Evolutionary conservation across 306 rosid genomes (phyloP).

Genomic region (Pyrus betulifolia): DNA sequence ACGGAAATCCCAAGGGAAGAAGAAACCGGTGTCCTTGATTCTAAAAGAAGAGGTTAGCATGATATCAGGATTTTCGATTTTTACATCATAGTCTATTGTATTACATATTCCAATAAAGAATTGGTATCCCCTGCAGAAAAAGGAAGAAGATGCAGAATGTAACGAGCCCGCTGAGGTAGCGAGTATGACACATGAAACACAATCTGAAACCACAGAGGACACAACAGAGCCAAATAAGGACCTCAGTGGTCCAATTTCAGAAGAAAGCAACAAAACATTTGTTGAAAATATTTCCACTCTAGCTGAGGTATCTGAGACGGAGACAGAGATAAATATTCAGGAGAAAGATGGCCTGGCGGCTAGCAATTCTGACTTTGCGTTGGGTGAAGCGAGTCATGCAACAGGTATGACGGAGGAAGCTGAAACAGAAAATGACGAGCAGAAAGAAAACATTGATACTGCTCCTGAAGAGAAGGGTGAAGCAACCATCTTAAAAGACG

Average conservation of each 20-base stretch:
- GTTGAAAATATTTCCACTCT: background rate
- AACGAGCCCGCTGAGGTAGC: constrained; percentile 11
- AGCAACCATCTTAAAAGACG: background rate
- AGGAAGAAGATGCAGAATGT: constrained; percentile 7
- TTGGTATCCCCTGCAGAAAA: constrained; percentile 6
- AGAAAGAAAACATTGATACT: background rate
- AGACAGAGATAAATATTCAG: background rate
- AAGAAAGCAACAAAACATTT: constrained; percentile 3
- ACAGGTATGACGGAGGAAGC: constrained; percentile 17
- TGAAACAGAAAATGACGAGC: background rate
- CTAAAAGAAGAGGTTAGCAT: constrained; percentile 17
- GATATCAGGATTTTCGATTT: background rate
- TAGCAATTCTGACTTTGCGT: background rate
- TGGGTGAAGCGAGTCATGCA: background rate
- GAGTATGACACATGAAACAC: background rate
- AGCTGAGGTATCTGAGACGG: background rate
- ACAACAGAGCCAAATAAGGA: constrained; percentile 1
- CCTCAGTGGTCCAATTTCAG: background rate
- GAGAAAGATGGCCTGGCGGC: background rate
- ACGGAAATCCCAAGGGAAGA: constrained; percentile 15
- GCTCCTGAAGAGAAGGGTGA: constrained; percentile 4
- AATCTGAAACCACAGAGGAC: constrained; percentile 10
- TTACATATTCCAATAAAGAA: background rate
- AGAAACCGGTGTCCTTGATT: background rate
- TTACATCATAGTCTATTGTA: background rate